These are phyloP conservation scores for Gaeumannomyces sp. DNA, from an alignment of 2,329 filamentous ascomycete species.

Conservation along the genomic window DNA sequence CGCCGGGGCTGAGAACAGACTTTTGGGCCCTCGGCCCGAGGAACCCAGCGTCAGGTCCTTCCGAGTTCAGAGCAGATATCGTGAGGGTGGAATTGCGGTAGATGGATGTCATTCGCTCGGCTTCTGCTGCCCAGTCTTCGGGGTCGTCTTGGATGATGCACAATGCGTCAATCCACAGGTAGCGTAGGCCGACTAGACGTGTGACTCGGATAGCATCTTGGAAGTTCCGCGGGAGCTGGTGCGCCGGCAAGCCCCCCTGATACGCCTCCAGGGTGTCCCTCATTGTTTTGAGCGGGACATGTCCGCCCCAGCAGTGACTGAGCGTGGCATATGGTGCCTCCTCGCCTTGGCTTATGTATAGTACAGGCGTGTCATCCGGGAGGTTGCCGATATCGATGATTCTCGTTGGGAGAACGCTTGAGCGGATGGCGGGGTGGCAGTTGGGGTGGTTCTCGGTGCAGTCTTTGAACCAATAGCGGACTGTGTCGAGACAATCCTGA, in stretches of 20 bases:
- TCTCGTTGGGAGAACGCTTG: too few species aligned
- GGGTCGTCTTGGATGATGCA: slow-evolving; percentile 7
- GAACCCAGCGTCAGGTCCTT: background rate
- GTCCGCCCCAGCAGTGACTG: slow-evolving; percentile 10
- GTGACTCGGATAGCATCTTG: background rate
- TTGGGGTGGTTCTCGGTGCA: too few species aligned
- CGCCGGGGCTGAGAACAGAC: background rate
- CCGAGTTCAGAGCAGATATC: background rate
- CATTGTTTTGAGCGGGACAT: background rate
- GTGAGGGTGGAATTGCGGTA: slow-evolving; percentile 6
- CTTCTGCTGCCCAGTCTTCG: background rate
- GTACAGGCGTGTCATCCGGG: too few species aligned
- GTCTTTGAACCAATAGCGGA: too few species aligned
- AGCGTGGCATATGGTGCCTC: slow-evolving; percentile 2
- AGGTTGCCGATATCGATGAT: too few species aligned
- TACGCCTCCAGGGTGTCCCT: background rate
- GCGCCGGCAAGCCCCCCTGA: background rate
- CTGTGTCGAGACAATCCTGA: too few species aligned
- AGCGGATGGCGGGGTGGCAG: too few species aligned
- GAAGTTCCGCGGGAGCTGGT: background rate
- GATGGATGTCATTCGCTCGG: background rate
- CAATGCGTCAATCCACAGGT: slow-evolving; percentile 8
- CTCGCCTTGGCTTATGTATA: too few species aligned
- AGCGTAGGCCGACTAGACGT: background rate
- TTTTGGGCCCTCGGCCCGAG: background rate